Conservation (phyloP, 176 grass and related monocot species). For the Elaeis guineensis region DNA sequence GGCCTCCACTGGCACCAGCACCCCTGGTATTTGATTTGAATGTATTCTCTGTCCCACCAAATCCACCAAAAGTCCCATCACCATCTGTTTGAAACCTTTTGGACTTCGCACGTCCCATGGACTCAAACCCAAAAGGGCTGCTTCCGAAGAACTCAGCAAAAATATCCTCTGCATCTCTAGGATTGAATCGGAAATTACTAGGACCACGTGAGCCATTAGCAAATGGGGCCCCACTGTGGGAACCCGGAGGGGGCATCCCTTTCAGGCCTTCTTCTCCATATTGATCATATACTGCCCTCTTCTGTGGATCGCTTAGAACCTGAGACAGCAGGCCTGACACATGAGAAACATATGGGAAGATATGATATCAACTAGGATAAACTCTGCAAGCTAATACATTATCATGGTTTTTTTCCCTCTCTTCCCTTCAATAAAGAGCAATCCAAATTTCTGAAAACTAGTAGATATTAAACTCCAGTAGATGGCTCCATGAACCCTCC, state of each 20-base stretch:
- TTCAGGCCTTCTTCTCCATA: slow-evolving; percentile 75
- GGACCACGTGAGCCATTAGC: slow-evolving; percentile 21
- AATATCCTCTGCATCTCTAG: slow-evolving; percentile 83
- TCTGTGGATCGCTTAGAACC: slow-evolving; percentile 85
- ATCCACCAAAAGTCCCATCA: slow-evolving; percentile 79
- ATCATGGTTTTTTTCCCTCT: no score
- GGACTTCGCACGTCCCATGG: slow-evolving; percentile 77
- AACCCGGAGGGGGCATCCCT: slow-evolving; percentile 41
- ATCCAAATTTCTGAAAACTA: no score
- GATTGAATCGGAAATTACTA: slow-evolving; percentile 47
- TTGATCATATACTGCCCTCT: slow-evolving; percentile 72
- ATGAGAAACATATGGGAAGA: no score
- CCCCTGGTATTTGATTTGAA: slow-evolving; percentile 43
- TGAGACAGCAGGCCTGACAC: slow-evolving; percentile 17
- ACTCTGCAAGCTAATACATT: no score
- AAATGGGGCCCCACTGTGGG: slow-evolving; percentile 42
- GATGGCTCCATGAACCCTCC: no score
- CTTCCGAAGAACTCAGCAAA: slow-evolving; percentile 45
- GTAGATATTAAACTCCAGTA: no score
- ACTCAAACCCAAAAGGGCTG: slow-evolving; percentile 63
- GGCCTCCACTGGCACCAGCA: slow-evolving; percentile 33
- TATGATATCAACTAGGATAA: no score
- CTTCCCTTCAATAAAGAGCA: no score
- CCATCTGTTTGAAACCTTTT: slow-evolving; percentile 86
- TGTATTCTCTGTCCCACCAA: slow-evolving; percentile 46